These are phyloP conservation scores for Proliferodiscus dingleyae DNA, from an alignment of 2,329 filamentous ascomycete species.

Conservation along the genomic window DNA sequence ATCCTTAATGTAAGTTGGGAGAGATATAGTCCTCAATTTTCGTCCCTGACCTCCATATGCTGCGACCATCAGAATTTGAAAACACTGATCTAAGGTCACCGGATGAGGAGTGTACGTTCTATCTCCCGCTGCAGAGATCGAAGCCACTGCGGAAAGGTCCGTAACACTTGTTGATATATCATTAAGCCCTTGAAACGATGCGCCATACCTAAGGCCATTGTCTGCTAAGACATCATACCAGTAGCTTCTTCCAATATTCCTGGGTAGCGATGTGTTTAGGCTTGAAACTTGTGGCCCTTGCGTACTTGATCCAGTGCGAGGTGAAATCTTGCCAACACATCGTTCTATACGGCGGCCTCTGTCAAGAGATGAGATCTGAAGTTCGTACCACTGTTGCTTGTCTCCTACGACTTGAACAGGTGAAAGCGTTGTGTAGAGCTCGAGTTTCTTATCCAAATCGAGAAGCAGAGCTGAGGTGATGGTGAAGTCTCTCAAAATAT, in stretches of 20 bases:
- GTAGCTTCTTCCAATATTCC: neutral
- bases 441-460: neutral
- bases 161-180: neutral
- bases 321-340: neutral
- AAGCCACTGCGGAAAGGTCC: slow-evolving; percentile 1
- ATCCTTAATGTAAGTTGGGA: slow-evolving; percentile 1
- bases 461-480: neutral
- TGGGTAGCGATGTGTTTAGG: neutral
- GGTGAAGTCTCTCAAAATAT: neutral
- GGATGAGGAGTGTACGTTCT: slow-evolving; percentile 3
- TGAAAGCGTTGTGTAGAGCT: neutral
- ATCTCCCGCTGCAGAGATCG: neutral
- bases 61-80: slow-evolving; percentile 2
- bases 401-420: neutral
- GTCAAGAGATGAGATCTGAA: slow-evolving; percentile 3
- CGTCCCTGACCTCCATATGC: slow-evolving; percentile 1
- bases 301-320: neutral
- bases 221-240: neutral
- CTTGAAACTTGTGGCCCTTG: neutral
- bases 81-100: slow-evolving; percentile 3
- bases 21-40: neutral
- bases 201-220: neutral
- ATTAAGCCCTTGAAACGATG: neutral
- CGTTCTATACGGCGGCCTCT: slow-evolving; percentile 1
- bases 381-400: slow-evolving; percentile 1